A percentile compares a stretch with the other conserved stretches of the same genome.
These are phyloP conservation scores for Solanum chilense DNA, from an alignment of 257 asterid genomes.

Conservation along the genomic window DNA sequence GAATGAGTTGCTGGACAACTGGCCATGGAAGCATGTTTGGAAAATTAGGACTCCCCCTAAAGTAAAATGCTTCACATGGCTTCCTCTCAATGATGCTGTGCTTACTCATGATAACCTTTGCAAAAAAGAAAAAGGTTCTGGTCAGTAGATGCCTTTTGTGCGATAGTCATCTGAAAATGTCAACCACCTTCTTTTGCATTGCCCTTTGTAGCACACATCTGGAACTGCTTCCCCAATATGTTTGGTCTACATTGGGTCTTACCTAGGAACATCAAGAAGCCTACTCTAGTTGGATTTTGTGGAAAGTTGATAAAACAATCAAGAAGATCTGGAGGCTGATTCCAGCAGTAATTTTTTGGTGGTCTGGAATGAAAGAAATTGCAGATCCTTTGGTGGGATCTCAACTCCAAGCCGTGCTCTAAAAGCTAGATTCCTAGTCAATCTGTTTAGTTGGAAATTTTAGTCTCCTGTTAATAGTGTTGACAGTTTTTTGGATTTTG, in stretches of 20 bases:
- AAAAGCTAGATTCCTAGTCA: background rate
- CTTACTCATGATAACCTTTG: background rate
- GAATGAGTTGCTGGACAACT: background rate
- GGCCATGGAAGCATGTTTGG: background rate
- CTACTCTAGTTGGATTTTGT: background rate
- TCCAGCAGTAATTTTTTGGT: background rate
- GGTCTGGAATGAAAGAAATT: background rate
- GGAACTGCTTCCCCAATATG: background rate
- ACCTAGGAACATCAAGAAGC: background rate
- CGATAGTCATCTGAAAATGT: background rate
- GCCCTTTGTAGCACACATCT: background rate
- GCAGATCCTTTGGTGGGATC: background rate
- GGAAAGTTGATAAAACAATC: background rate
- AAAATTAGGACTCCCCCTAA: background rate
- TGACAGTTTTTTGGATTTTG: background rate
- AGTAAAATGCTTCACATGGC: background rate
- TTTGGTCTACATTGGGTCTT: background rate
- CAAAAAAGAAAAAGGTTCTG: background rate
- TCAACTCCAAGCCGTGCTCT: background rate
- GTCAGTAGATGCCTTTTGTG: background rate
- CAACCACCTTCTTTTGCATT: background rate
- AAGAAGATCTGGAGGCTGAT: background rate
- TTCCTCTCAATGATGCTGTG: background rate
- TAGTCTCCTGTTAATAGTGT: background rate
- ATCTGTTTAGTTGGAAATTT: background rate